Evolutionary conservation across 2,329 filamentous ascomycete species (phyloP).

Genomic region (Fusarium sp.): DNA sequence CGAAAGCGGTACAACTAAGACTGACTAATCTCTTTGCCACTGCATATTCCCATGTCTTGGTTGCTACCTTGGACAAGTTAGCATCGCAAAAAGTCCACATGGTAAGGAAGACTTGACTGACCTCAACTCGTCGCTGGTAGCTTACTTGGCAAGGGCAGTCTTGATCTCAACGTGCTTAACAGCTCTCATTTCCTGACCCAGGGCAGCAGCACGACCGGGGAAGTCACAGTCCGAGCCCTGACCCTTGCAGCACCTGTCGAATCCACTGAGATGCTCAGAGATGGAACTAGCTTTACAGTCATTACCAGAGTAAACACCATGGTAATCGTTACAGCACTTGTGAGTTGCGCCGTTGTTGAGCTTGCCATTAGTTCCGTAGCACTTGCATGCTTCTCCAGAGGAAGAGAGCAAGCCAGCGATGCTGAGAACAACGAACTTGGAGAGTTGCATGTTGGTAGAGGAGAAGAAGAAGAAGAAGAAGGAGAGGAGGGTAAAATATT

Average conservation of each 20-base stretch:
- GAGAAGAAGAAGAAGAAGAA: too few relatives aligned
- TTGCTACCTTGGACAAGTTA: neutral
- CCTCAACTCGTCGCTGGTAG: neutral
- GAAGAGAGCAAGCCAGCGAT: neutral
- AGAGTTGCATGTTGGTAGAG: neutral
- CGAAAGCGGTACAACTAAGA: neutral
- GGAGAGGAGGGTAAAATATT: neutral
- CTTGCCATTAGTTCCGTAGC: neutral
- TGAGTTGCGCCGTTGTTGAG: neutral
- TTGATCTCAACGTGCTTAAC: neutral
- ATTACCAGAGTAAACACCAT: neutral
- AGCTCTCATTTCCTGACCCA: neutral
- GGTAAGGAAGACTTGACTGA: neutral
- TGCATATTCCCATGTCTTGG: neutral
- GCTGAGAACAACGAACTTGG: neutral
- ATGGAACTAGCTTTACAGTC: neutral
- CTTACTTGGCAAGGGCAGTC: neutral
- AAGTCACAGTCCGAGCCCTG: neutral
- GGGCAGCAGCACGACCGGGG: neutral
- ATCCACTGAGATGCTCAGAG: neutral
- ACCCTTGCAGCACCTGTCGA: neutral
- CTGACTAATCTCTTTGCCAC: neutral
- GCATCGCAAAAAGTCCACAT: neutral
- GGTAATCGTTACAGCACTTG: neutral
- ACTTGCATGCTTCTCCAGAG: neutral